Evolutionary conservation across 441 rosid species (phyloP).

Genomic region (Melastoma candidum): DNA sequence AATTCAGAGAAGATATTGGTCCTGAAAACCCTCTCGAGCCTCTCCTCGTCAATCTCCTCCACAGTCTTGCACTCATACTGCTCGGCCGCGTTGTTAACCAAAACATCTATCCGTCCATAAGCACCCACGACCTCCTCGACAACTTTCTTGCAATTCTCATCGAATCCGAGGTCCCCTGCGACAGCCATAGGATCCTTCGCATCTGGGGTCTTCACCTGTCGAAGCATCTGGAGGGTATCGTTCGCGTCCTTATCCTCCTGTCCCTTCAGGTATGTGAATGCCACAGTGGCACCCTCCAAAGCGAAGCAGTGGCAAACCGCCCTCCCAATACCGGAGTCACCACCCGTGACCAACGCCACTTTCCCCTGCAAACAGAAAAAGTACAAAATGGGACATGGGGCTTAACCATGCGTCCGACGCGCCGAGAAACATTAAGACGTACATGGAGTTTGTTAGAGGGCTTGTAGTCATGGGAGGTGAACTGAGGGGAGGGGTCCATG

Average conservation of each 20-base stretch:
- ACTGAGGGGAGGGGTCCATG: conserved; percentile 72
- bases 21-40: conserved; percentile 48
- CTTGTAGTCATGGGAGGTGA: conserved; percentile 32
- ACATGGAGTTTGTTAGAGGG: conserved; percentile 67
- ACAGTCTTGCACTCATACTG: conserved; percentile 28
- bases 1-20: conserved; percentile 47
- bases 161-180: conserved; percentile 51
- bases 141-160: conserved; percentile 53
- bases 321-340: conserved; percentile 75
- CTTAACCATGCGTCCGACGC: too few relatives aligned
- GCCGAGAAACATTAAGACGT: not conserved
- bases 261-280: conserved; percentile 50
- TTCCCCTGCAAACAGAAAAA: conserved; percentile 26
- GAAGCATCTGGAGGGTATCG: conserved; percentile 44
- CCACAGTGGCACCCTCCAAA: conserved; percentile 63
- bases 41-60: conserved; percentile 30
- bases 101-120: conserved; percentile 38
- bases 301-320: conserved; percentile 45
- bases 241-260: conserved; percentile 60
- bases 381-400: too few relatives aligned
- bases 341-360: conserved; percentile 70
- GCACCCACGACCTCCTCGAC: conserved; percentile 49
- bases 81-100: conserved; percentile 51
- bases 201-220: conserved; percentile 31
- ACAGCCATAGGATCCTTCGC: conserved; percentile 56